Percentiles rank a stretch among this genome's conserved stretches.
phyloP scores from a whole-genome alignment of 495 filamentous ascomycete species.

The Friedmanniomyces simplex region DNA sequence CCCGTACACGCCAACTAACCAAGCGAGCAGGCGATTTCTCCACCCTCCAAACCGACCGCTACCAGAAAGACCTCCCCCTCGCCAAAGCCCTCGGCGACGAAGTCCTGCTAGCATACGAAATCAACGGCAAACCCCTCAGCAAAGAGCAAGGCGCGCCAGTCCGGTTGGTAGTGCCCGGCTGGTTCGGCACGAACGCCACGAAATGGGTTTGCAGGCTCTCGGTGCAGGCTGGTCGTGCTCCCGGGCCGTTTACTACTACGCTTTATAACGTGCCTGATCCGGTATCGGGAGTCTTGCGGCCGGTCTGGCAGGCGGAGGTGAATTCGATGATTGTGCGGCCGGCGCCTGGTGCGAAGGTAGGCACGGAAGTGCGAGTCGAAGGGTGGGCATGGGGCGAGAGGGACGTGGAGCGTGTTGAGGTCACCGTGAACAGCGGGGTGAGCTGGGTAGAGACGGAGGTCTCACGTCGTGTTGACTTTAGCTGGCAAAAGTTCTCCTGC shows the following conservation, averaged over 20 bases:
- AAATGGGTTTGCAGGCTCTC: conserved; percentile 6
- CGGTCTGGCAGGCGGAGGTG: not conserved
- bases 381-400: conserved; percentile 6
- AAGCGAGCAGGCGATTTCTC: no score
- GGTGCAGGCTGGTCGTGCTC: conserved; percentile 3
- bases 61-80: conserved; percentile 8
- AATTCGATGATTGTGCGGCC: conserved; percentile 6
- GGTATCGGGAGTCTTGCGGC: not conserved
- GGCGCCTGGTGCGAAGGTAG: not conserved
- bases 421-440: not conserved
- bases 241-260: conserved; percentile 1
- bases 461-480: not conserved
- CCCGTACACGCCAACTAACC: no score
- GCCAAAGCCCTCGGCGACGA: conserved; percentile 1
- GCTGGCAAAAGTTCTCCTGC: conserved; percentile 7
- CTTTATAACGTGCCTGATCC: conserved; percentile 3
- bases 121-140: not conserved
- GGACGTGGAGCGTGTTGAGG: not conserved
- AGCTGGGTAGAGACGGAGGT: not conserved
- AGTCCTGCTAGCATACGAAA: conserved; percentile 6
- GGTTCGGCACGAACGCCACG: conserved; percentile 10
- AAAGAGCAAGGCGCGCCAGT: conserved; percentile 3
- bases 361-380: not conserved
- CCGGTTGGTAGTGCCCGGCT: conserved; percentile 6
- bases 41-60: not conserved